phyloP scores from a whole-genome alignment of 768 basidiomycete species.

The Boletus reticuloceps region DNA sequence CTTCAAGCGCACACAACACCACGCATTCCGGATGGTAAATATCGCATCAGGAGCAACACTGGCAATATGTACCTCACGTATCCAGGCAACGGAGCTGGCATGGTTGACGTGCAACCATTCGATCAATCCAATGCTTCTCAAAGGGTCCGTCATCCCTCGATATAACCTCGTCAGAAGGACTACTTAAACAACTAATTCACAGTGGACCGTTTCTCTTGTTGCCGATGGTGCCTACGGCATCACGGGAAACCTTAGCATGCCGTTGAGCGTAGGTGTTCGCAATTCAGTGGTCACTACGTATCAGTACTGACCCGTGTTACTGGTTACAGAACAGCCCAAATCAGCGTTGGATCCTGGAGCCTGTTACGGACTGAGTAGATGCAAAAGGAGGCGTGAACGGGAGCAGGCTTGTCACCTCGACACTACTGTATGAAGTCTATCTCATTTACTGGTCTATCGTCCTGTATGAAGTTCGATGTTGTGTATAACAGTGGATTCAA shows the following conservation, averaged over 20 bases:
- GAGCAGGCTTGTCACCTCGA: no score
- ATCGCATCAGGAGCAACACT: not conserved
- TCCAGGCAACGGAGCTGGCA: no score
- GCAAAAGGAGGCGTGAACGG: not conserved
- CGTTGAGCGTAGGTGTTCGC: not conserved
- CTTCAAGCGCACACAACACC: not conserved
- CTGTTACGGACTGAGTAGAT: not conserved
- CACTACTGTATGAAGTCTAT: no score
- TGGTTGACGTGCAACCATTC: not conserved
- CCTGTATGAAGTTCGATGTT: no score
- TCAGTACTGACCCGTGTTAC: not conserved
- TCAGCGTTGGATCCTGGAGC: not conserved
- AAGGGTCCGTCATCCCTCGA: not conserved
- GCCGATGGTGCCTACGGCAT: not conserved
- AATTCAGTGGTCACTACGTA: not conserved
- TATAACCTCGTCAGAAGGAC: not conserved
- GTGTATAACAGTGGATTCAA: no score
- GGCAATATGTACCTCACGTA: not conserved
- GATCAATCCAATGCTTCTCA: not conserved
- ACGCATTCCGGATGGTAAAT: not conserved
- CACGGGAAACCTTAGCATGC: not conserved
- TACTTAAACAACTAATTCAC: no score
- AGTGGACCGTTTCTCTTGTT: not conserved
- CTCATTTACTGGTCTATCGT: no score
- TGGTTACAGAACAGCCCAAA: not conserved